A percentile compares a stretch with the other conserved stretches of the same genome.
phyloP scores from a whole-genome alignment of 257 asterid species.

The Asclepias syriaca region DNA sequence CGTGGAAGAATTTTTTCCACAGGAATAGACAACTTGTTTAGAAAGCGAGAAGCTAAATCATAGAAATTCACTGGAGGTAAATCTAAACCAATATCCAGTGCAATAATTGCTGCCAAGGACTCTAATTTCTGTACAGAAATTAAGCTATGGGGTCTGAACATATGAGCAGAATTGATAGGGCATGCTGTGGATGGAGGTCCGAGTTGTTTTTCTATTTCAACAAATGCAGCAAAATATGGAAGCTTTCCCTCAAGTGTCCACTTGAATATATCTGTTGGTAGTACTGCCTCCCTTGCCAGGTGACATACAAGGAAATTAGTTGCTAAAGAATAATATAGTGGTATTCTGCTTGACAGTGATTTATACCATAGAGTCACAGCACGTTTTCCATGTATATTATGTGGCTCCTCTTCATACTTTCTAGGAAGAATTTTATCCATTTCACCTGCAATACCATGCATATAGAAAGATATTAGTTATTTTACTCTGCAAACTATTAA shows the following conservation, averaged over 20 bases:
- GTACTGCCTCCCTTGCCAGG: conserved; percentile 63
- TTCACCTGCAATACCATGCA: conserved; percentile 37
- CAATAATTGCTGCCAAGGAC: conserved; percentile 57
- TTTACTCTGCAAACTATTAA: neutral
- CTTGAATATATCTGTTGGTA: conserved; percentile 63
- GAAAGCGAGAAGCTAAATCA: conserved; percentile 60
- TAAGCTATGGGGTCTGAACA: conserved; percentile 58
- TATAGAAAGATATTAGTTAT: neutral
- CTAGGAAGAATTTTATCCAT: conserved; percentile 26
- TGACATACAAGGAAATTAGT: conserved; percentile 70
- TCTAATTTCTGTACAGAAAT: conserved; percentile 67
- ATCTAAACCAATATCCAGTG: conserved; percentile 50
- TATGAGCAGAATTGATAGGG: conserved; percentile 44
- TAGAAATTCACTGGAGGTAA: conserved; percentile 68
- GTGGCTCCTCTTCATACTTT: conserved; percentile 42
- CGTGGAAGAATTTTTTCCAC: conserved; percentile 39
- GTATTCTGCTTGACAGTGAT: conserved; percentile 45
- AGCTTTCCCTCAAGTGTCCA: conserved; percentile 80
- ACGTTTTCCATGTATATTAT: conserved; percentile 52
- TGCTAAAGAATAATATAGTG: conserved; percentile 53
- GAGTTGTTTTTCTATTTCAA: conserved; percentile 53
- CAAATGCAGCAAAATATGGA: conserved; percentile 68
- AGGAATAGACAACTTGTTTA: conserved; percentile 56
- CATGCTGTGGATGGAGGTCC: conserved; percentile 52
- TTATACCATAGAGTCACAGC: conserved; percentile 55